A percentile compares a stretch with the other conserved stretches of the same genome.
phyloP scores from a whole-genome alignment of 2,329 filamentous ascomycete species.

The Exserohilum rostratum region DNA sequence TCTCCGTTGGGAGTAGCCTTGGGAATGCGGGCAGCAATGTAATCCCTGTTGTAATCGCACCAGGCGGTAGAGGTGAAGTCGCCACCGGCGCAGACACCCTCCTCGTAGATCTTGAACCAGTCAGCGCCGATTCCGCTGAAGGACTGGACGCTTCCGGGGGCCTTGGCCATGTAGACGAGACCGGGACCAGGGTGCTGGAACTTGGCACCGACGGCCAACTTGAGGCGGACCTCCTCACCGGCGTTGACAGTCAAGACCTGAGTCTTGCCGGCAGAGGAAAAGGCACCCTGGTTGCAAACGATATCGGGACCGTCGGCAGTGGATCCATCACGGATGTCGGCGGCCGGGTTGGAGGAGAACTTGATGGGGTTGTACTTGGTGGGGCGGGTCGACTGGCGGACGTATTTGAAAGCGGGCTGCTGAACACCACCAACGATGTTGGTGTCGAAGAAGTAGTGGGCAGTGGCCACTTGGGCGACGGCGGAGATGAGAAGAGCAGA shows the following conservation, averaged over 20 bases:
- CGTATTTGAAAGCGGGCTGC: conserved; percentile 27
- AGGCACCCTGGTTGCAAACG: conserved; percentile 29
- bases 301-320: conserved; percentile 31
- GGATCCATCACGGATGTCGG: conserved; percentile 28
- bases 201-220: conserved; percentile 27
- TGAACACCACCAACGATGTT: conserved; percentile 19
- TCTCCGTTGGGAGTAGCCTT: conserved; percentile 49
- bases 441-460: conserved; percentile 36
- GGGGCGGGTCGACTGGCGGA: conserved; percentile 26
- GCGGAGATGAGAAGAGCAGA: conserved; percentile 6
- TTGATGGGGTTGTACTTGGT: conserved; percentile 36
- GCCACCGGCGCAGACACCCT: conserved; percentile 25
- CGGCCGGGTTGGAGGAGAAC: conserved; percentile 18
- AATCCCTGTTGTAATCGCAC: conserved; percentile 33
- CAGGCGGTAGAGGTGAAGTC: conserved; percentile 28
- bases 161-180: conserved; percentile 39
- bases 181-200: conserved; percentile 34
- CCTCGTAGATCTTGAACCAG: conserved; percentile 42
- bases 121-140: conserved; percentile 31
- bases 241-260: conserved; percentile 28
- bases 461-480: conserved; percentile 22
- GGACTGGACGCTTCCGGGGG: conserved; percentile 21
- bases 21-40: conserved; percentile 46
- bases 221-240: conserved; percentile 27
- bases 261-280: conserved; percentile 23